Base-by-base conservation (phyloP, 441 rosid species). In the Mallotus japonicus region DNA sequence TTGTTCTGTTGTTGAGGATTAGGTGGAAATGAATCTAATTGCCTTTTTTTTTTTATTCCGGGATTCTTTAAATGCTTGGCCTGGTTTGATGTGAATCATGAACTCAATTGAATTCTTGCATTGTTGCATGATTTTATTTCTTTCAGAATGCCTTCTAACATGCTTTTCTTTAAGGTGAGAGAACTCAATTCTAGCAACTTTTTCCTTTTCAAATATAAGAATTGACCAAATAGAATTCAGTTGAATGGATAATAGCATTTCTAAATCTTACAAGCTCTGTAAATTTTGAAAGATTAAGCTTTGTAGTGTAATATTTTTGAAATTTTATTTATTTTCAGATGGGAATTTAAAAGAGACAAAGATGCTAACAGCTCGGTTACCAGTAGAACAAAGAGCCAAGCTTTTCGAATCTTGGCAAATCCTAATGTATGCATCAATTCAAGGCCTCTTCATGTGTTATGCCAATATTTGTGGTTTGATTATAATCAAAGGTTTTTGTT, bases 351-450 rank as follows among this genome's bases (percentile, higher is more conserved):
- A 68, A 80, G 80, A 69, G 73, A 80, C 50, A 84, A 69, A 37
- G 75, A 67, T 82, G 71, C 71, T 56, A 78, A 73, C 62, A 78
- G 73, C 37, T 67, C 75, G 64, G 70, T 72, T 55, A 46, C 76
- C 37, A 62, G 77, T 22, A 84, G 84, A 80, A 77, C 79, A 81
- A 89, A 83, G 79, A 77, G 86, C 70, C 91, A 80, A 75, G 86
- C 87, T 67, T 86, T 88, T 73, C 86, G 69, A 50, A 72, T 91
- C 64, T 85, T 87, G 75, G 92, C 94, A 4, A 85, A 78, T 77
- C 84, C 96, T 69, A 89, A 93, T 83, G 97, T 93, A 87, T 81
- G 89, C 78, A 67, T 75, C 81, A 58, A 71, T 53, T 20, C 74
- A 70, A 66, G 71, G 76, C 80, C 79, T 80, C 82, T 64, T 50